Evolutionary conservation across 768 basidiomycete genomes (phyloP).

Genomic region (Filobasidium floriforme): DNA sequence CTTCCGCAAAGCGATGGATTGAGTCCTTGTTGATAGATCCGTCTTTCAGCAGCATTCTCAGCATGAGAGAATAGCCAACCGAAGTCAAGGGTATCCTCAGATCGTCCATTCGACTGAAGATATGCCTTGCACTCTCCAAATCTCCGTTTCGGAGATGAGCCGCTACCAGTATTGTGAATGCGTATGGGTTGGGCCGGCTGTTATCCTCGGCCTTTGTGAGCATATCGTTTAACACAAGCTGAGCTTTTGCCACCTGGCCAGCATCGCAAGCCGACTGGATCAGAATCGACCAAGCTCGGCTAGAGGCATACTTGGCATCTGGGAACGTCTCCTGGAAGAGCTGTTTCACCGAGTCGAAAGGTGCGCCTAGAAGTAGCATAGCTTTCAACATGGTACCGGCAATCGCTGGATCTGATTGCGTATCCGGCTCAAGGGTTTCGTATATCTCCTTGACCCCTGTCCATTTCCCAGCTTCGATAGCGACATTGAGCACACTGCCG

Average conservation of each 20-base stretch:
- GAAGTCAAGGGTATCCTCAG: conserved; percentile 62
- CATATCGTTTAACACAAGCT: conserved; percentile 12
- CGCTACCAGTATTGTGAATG: conserved; percentile 67
- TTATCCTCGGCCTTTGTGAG: neutral
- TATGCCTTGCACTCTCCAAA: conserved; percentile 53
- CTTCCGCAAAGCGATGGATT: conserved; percentile 3
- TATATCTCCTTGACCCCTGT: conserved; percentile 63
- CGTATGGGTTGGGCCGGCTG: conserved; percentile 32
- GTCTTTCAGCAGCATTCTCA: conserved; percentile 57
- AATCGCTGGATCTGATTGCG: conserved; percentile 46
- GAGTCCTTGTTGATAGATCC: conserved; percentile 20
- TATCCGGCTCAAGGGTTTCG: conserved; percentile 50
- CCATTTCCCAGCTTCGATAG: conserved; percentile 76
- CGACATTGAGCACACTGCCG: conserved; percentile 67
- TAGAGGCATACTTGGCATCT: conserved; percentile 47
- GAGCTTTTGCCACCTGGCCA: conserved; percentile 57
- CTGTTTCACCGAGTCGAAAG: conserved; percentile 57
- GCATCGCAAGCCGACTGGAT: conserved; percentile 75
- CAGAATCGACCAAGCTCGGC: conserved; percentile 61
- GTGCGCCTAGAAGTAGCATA: conserved; percentile 70
- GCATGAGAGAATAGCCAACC: conserved; percentile 61
- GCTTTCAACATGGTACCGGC: conserved; percentile 77
- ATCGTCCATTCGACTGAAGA: conserved; percentile 64
- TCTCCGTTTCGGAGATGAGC: conserved; percentile 60
- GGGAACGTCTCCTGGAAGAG: conserved; percentile 50